phyloP scores from a whole-genome alignment of 805 yeast species.

The Metschnikowia kunwiensis region DNA sequence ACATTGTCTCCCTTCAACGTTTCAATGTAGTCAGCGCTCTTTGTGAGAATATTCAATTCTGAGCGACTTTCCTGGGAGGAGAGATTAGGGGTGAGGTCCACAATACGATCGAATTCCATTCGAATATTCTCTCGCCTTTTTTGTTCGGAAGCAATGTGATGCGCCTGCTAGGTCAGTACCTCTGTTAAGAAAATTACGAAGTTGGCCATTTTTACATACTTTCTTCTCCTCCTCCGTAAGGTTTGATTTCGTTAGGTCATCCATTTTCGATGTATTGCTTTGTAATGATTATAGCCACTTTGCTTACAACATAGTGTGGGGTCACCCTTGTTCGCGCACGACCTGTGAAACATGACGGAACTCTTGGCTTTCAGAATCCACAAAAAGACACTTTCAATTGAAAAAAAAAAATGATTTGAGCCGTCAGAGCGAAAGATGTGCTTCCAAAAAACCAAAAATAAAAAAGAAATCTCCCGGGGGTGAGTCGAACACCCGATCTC shows the following conservation, averaged over 20 bases:
- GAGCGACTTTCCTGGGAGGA: conserved; percentile 71
- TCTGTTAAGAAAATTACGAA: no score
- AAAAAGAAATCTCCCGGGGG: conserved; percentile 42
- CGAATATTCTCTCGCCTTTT: conserved; percentile 83
- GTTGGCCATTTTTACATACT: no score
- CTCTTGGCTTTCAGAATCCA: background rate
- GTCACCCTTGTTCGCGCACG: conserved; percentile 4
- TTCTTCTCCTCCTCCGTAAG: conserved; percentile 22
- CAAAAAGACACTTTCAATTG: background rate
- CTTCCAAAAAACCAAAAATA: conserved; percentile 7
- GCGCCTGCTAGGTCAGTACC: conserved; percentile 41
- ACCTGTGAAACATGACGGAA: background rate
- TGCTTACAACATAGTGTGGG: conserved; percentile 3
- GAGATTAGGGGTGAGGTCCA: conserved; percentile 70
- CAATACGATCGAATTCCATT: conserved; percentile 73
- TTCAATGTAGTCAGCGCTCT: conserved; percentile 55
- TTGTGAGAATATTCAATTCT: conserved; percentile 70
- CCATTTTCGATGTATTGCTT: conserved; percentile 3
- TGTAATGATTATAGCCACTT: background rate
- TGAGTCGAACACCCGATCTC: conserved; percentile 52
- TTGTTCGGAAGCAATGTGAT: conserved; percentile 83
- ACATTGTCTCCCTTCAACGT: conserved; percentile 50
- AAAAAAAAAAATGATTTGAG: no score
- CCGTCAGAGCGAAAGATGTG: no score
- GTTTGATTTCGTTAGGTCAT: conserved; percentile 10